Evolutionary conservation across 2,329 filamentous ascomycete genomes (phyloP).

Genomic region (Nemania serpens): DNA sequence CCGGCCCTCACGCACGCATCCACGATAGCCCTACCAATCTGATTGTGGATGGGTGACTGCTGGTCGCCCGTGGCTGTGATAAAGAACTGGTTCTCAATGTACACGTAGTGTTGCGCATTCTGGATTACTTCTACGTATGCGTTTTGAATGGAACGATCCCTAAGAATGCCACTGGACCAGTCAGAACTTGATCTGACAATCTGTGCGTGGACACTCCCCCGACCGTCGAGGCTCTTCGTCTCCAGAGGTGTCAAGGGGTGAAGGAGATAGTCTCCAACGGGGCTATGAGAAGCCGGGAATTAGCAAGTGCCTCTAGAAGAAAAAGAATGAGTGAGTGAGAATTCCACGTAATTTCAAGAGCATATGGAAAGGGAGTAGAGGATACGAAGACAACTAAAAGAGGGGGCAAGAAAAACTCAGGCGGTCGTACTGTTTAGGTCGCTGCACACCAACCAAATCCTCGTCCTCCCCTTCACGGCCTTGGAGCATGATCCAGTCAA

Average conservation of each 20-base stretch:
- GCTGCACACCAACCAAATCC: constrained; percentile 84
- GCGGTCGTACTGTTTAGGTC: constrained; percentile 67
- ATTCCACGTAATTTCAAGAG: background rate
- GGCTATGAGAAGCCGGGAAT: constrained; percentile 42
- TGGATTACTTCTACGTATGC: constrained; percentile 84
- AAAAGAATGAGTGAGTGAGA: background rate
- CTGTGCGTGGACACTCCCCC: constrained; percentile 80
- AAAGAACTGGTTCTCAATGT: constrained; percentile 99
- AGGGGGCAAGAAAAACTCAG: background rate
- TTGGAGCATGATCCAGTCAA: constrained; percentile 83
- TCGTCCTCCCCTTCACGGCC: constrained; percentile 79
- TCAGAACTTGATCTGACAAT: constrained; percentile 88
- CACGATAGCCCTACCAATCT: constrained; percentile 85
- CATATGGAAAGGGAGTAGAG: background rate
- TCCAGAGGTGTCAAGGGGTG: constrained; percentile 76
- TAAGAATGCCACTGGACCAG: constrained; percentile 90
- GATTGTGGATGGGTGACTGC: constrained; percentile 84
- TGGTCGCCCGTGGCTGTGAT: constrained; percentile 92
- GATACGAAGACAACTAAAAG: background rate
- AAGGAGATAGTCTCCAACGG: constrained; percentile 83
- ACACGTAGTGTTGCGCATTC: constrained; percentile 89
- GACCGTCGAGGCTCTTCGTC: constrained; percentile 64
- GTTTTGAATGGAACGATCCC: constrained; percentile 84
- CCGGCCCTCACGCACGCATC: constrained; percentile 83
- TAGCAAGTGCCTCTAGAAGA: background rate